Evolutionary conservation across 768 basidiomycete species (phyloP).

Genomic region (Pisolithus microcarpus): DNA sequence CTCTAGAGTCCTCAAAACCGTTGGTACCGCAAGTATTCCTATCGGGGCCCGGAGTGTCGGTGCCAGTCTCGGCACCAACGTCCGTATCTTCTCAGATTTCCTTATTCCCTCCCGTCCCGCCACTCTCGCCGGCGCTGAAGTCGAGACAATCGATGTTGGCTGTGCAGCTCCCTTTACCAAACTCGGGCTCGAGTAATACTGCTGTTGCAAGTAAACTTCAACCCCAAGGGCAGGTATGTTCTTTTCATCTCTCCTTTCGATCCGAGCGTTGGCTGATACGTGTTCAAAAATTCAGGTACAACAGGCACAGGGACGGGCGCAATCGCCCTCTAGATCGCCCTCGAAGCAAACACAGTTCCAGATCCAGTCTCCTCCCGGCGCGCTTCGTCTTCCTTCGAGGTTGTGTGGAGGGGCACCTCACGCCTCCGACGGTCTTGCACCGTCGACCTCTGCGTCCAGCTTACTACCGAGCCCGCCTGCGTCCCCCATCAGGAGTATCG

Average conservation of each 20-base stretch:
- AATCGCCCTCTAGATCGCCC: neutral
- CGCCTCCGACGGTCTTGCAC: neutral
- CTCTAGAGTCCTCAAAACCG: neutral
- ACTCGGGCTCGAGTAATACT: constrained; percentile 5
- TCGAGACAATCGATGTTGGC: constrained; percentile 10
- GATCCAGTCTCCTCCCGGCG: constrained; percentile 20
- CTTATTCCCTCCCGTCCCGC: constrained; percentile 23
- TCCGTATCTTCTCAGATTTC: constrained; percentile 7
- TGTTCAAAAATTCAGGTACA: neutral
- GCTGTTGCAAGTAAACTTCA: constrained; percentile 10
- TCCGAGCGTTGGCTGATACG: neutral
- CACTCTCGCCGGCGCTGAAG: constrained; percentile 12
- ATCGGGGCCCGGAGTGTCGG: neutral
- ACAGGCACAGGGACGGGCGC: neutral
- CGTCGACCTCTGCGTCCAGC: neutral
- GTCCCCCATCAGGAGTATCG: constrained; percentile 18
- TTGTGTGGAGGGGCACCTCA: constrained; percentile 23
- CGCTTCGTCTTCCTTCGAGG: constrained; percentile 26
- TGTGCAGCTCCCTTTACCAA: constrained; percentile 2
- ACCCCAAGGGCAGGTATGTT: neutral
- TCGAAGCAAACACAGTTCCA: neutral
- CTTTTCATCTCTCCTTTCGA: neutral
- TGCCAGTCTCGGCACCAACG: neutral
- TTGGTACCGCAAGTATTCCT: neutral
- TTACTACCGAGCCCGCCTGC: constrained; percentile 25